Percentiles rank a stretch among this genome's conserved stretches.
Evolutionary conservation across 805 yeast genomes (phyloP).

Genomic region (Zygosaccharomyces kombuchaensis): DNA sequence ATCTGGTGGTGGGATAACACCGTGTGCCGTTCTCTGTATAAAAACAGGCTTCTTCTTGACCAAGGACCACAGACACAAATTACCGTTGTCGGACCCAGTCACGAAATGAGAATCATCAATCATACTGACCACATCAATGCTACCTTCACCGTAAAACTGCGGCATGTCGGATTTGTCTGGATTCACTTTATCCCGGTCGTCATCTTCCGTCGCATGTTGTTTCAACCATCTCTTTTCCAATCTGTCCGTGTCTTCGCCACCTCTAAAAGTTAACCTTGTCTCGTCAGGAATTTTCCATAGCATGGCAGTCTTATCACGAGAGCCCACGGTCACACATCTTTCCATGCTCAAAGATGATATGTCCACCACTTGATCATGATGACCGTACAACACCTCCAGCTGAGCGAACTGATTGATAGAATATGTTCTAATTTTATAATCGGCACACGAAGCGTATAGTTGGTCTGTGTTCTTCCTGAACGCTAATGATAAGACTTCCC

Average conservation of each 20-base stretch:
- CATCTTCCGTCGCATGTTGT: constrained; percentile 30
- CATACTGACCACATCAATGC: constrained; percentile 87
- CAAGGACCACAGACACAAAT: constrained; percentile 81
- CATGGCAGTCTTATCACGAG: constrained; percentile 92
- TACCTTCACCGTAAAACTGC: constrained; percentile 66
- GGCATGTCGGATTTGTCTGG: constrained; percentile 35
- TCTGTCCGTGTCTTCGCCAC: constrained; percentile 63
- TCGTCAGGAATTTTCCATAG: constrained; percentile 97
- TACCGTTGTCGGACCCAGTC: constrained; percentile 95
- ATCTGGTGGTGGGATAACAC: constrained; percentile 48
- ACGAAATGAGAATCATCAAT: constrained; percentile 88
- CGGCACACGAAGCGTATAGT: constrained; percentile 89
- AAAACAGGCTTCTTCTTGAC: constrained; percentile 84
- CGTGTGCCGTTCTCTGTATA: constrained; percentile 72
- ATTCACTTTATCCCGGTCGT: constrained; percentile 29
- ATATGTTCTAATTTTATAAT: constrained; percentile 82
- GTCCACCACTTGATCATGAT: constrained; percentile 84
- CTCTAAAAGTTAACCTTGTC: constrained; percentile 86
- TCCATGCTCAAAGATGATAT: constrained; percentile 79
- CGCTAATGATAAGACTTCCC: constrained; percentile 64
- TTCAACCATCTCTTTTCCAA: constrained; percentile 36
- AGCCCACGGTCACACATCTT: constrained; percentile 92
- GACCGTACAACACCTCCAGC: constrained; percentile 89
- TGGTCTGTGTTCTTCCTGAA: constrained; percentile 82
- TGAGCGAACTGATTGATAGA: constrained; percentile 83